Percentiles rank a stretch among this genome's conserved stretches.
These are phyloP conservation scores for Chytriomyces sp. DNA, from an alignment of 192 early-diverging fungal species.

Conservation along the genomic window DNA sequence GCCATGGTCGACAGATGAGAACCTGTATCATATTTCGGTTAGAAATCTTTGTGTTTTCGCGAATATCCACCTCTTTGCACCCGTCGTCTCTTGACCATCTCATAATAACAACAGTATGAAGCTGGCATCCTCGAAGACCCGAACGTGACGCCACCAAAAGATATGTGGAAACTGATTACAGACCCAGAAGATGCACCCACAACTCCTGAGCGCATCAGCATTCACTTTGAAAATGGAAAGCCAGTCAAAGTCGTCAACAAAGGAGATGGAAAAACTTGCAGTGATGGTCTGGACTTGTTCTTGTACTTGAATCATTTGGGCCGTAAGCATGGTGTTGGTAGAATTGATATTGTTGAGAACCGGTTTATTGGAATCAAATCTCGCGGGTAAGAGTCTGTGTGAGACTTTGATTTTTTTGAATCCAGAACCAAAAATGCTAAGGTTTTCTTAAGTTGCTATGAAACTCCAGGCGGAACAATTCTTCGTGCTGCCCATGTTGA, in stretches of 20 bases:
- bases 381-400: conserved; percentile 63
- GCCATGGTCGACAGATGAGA: conserved; percentile 99
- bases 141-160: conserved; percentile 88
- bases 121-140: conserved; percentile 98
- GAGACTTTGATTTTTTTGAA: not conserved
- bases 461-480: conserved; percentile 98
- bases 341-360: conserved; percentile 99
- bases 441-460: conserved; percentile 76
- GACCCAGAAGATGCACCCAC: conserved; percentile 97
- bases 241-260: conserved; percentile 89
- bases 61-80: not conserved
- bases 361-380: conserved; percentile 99
- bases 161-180: conserved; percentile 99
- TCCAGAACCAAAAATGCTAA: conserved; percentile 20
- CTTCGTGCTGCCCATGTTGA: conserved; percentile 94
- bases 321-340: conserved; percentile 96
- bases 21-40: conserved; percentile 94
- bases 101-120: conserved; percentile 65
- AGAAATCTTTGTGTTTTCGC: not conserved
- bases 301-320: conserved; percentile 94
- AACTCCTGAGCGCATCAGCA: conserved; percentile 93
- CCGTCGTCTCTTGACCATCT: not conserved
- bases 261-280: conserved; percentile 65
- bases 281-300: conserved; percentile 85
- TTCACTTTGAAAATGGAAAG: conserved; percentile 87